phyloP scores from a whole-genome alignment of 805 yeast genomes.

The Starmerella bombicola region DNA sequence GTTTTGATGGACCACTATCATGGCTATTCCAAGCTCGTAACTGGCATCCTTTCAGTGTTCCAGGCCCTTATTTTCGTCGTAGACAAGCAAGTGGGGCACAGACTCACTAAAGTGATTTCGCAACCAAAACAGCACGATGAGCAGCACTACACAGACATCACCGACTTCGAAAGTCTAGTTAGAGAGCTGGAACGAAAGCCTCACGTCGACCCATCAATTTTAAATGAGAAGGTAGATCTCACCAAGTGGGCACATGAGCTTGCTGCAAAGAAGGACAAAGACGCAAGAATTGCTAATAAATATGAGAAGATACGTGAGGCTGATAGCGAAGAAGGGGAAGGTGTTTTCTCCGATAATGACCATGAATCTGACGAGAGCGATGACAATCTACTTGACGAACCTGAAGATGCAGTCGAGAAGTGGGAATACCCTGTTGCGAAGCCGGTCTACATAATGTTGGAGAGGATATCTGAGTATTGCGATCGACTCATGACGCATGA shows the following conservation, averaged over 20 bases:
- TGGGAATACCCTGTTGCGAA: constrained; percentile 65
- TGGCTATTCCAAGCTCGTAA: constrained; percentile 60
- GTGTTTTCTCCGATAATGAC: not conserved
- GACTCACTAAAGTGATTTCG: not conserved
- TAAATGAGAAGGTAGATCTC: constrained; percentile 19
- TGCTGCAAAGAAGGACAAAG: not conserved
- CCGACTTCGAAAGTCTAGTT: constrained; percentile 18
- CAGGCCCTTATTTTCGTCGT: constrained; percentile 10
- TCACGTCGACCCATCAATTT: constrained; percentile 24
- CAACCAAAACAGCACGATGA: not conserved
- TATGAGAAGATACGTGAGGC: not conserved
- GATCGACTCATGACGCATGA: constrained; percentile 57
- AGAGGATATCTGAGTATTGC: constrained; percentile 54
- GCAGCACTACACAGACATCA: not conserved
- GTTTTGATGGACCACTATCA: constrained; percentile 71
- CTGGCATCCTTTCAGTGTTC: constrained; percentile 62
- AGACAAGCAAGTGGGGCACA: not conserved
- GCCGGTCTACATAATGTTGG: constrained; percentile 44
- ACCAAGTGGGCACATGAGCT: constrained; percentile 21
- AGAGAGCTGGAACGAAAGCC: constrained; percentile 22
- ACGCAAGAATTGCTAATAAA: constrained; percentile 22
- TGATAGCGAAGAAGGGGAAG: not conserved
- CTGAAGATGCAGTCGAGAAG: constrained; percentile 27
- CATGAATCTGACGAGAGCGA: constrained; percentile 30
- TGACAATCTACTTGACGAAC: constrained; percentile 23